Evolutionary conservation across 257 asterid genomes (phyloP).

Genomic region (Henckelia pumila): DNA sequence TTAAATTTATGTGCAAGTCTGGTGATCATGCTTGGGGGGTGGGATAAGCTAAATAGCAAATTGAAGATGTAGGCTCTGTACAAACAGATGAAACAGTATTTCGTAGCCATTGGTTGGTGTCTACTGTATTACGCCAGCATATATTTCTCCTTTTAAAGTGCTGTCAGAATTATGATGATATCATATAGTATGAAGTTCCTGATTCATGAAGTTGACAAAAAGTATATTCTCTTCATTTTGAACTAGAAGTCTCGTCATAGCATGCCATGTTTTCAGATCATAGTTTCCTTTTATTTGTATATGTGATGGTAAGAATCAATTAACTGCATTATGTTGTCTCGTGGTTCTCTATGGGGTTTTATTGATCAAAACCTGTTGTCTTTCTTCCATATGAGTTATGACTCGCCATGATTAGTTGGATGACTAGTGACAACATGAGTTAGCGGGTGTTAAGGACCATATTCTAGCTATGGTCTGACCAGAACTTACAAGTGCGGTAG

Average conservation of each 20-base stretch:
- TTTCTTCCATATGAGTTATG: too few species aligned
- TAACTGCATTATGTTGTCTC: background rate
- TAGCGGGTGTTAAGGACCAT: background rate
- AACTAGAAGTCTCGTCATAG: background rate
- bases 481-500: background rate
- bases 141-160: background rate
- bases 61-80: background rate
- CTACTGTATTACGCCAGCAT: background rate
- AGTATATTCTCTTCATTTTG: background rate
- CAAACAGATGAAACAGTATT: background rate
- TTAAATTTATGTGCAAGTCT: background rate
- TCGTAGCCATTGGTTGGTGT: background rate
- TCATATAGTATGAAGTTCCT: conserved; percentile 9
- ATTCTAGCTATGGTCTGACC: background rate
- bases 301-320: background rate
- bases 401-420: background rate
- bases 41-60: background rate
- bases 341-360: background rate
- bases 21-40: background rate
- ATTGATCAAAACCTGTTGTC: background rate
- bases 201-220: background rate
- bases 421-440: background rate
- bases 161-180: background rate
- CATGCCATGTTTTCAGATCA: background rate
- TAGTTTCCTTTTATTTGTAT: background rate